A percentile compares a stretch with the other conserved stretches of the same genome.
Conservation (phyloP, 306 rosid genomes). For the Urtica urens region DNA sequence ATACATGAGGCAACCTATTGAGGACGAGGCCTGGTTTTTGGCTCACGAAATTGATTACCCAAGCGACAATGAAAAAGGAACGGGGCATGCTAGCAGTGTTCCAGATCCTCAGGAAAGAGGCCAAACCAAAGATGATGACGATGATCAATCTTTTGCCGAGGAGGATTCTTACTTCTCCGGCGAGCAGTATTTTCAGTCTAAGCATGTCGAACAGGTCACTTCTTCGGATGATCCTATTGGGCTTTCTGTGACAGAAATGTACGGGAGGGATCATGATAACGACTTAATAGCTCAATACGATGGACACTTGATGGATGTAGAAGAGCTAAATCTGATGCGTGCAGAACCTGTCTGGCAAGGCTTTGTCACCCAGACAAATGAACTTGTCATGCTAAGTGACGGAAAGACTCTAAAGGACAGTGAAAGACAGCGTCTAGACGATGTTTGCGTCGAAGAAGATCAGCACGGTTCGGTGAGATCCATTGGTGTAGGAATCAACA, state of each 20-base stretch:
- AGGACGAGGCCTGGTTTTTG: conserved; percentile 97
- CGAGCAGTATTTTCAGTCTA: conserved; percentile 67
- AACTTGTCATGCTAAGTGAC: conserved; percentile 64
- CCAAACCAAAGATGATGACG: conserved; percentile 78
- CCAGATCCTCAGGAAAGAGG: conserved; percentile 75
- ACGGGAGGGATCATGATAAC: conserved; percentile 50
- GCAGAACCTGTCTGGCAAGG: conserved; percentile 95
- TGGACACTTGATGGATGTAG: conserved; percentile 83
- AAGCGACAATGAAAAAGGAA: conserved; percentile 92
- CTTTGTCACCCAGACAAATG: conserved; percentile 75
- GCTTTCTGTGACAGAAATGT: conserved; percentile 52
- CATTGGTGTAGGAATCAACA: conserved; percentile 91
- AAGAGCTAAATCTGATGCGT: conserved; percentile 74
- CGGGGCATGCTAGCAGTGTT: conserved; percentile 75
- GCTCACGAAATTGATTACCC: conserved; percentile 99
- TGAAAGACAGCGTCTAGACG: conserved; percentile 51
- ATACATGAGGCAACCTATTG: conserved; percentile 96
- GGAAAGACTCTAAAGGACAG: conserved; percentile 47
- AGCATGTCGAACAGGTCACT: conserved; percentile 55
- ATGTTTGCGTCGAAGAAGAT: conserved; percentile 66
- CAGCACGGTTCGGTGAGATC: conserved; percentile 91
- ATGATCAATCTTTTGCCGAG: conserved; percentile 93
- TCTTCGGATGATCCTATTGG: conserved; percentile 64
- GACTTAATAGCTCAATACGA: conserved; percentile 79
- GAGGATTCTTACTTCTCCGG: conserved; percentile 92